Evolutionary conservation across 2,329 filamentous ascomycete genomes (phyloP).

Genomic region (Hypocrella siamensis): DNA sequence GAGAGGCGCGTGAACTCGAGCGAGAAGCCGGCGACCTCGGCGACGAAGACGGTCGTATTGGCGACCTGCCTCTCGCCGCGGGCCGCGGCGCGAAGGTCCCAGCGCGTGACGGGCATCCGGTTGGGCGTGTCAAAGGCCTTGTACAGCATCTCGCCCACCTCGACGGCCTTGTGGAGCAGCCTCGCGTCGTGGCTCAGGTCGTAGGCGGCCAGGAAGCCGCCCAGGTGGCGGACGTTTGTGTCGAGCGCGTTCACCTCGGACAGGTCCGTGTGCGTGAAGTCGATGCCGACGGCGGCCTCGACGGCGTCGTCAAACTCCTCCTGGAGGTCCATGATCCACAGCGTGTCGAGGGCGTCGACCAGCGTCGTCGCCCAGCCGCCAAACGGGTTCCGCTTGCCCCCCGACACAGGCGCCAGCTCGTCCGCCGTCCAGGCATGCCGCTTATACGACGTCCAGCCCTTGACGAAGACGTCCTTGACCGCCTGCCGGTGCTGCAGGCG

Average conservation of each 20-base stretch:
- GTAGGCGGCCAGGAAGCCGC: constrained; percentile 33
- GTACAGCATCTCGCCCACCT: constrained; percentile 37
- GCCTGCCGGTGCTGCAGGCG: constrained; percentile 19
- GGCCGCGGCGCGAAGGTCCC: constrained; percentile 9
- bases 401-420: constrained; percentile 32
- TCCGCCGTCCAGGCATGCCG: constrained; percentile 34
- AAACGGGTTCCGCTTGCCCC: constrained; percentile 27
- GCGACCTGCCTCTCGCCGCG: constrained; percentile 8
- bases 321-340: constrained; percentile 44
- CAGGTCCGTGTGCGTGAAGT: constrained; percentile 28
- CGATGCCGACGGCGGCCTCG: constrained; percentile 28
- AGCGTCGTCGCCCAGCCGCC: constrained; percentile 42
- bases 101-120: constrained; percentile 24
- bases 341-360: constrained; percentile 43
- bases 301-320: constrained; percentile 40
- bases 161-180: constrained; percentile 29
- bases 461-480: constrained; percentile 25
- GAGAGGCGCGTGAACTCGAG: constrained; percentile 58
- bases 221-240: constrained; percentile 38
- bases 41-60: constrained; percentile 31
- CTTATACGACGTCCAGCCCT: constrained; percentile 34
- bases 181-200: constrained; percentile 27
- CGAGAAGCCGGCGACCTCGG: constrained; percentile 48
- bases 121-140: constrained; percentile 35
- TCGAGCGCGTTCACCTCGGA: constrained; percentile 33